These are phyloP conservation scores for Cyathus striatus DNA, from an alignment of 768 basidiomycete genomes.

Conservation along the genomic window DNA sequence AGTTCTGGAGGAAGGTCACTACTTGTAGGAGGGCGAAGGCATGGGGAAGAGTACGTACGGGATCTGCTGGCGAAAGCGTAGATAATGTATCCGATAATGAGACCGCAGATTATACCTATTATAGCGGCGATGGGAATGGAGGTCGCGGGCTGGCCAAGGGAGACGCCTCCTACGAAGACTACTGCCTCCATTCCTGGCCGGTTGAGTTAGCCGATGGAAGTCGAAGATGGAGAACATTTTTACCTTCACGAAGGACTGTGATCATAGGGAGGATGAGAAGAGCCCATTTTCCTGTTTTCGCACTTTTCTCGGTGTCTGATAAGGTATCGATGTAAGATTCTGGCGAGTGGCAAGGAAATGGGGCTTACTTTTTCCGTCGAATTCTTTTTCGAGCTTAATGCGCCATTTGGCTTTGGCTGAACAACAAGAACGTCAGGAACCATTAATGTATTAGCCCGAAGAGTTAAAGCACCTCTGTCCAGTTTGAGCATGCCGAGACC, in stretches of 20 bases:
- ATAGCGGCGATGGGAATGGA: slow-evolving; percentile 91
- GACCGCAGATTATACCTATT: slow-evolving; percentile 75
- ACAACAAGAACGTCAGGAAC: slow-evolving; percentile 1
- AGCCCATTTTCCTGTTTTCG: slow-evolving; percentile 71
- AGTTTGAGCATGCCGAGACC: slow-evolving; percentile 93
- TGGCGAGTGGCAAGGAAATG: background rate
- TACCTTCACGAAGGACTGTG: slow-evolving; percentile 90
- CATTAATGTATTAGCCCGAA: background rate
- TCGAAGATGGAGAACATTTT: background rate
- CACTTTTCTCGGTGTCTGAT: slow-evolving; percentile 40
- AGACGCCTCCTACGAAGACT: slow-evolving; percentile 91
- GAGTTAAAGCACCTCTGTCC: slow-evolving; percentile 50
- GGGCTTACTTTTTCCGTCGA: slow-evolving; percentile 48
- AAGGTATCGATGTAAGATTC: background rate
- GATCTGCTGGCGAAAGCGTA: slow-evolving; percentile 76
- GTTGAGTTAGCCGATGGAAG: background rate
- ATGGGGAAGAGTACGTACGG: slow-evolving; percentile 33
- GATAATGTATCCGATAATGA: slow-evolving; percentile 68
- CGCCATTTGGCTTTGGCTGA: slow-evolving; percentile 90
- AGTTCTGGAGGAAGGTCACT: slow-evolving; percentile 40
- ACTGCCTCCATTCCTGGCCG: slow-evolving; percentile 76
- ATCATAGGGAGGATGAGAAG: slow-evolving; percentile 88
- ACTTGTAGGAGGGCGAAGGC: background rate
- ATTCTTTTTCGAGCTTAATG: slow-evolving; percentile 78
- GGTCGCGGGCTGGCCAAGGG: slow-evolving; percentile 74